These are phyloP conservation scores for Pisolithus marmoratus DNA, from an alignment of 768 basidiomycete species.

Conservation along the genomic window DNA sequence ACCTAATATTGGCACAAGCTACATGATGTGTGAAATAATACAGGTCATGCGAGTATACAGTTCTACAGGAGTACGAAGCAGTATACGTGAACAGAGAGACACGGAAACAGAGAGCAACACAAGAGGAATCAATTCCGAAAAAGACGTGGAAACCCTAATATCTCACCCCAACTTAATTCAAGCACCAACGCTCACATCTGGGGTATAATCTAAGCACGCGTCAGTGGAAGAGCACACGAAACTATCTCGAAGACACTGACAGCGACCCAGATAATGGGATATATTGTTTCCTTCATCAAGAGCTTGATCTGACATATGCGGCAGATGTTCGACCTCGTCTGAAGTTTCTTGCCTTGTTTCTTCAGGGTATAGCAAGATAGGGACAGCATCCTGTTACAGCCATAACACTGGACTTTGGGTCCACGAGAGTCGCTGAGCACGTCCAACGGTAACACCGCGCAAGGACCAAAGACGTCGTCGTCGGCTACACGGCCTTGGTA, in stretches of 20 bases:
- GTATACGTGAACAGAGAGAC: neutral
- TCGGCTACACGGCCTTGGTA: conserved; percentile 23
- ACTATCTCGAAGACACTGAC: conserved; percentile 1
- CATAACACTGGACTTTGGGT: conserved; percentile 17
- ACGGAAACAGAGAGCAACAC: neutral
- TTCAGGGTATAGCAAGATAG: conserved; percentile 19
- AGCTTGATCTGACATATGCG: conserved; percentile 28
- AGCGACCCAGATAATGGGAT: conserved; percentile 18
- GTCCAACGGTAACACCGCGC: conserved; percentile 20
- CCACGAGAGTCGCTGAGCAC: conserved; percentile 22
- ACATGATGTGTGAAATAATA: neutral
- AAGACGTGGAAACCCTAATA: neutral
- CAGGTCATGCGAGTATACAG: neutral
- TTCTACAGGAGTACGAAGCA: neutral
- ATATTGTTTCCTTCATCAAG: conserved; percentile 17
- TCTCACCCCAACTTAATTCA: neutral
- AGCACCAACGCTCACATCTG: neutral
- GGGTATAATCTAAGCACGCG: neutral
- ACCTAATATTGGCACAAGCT: neutral
- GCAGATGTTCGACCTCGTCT: conserved; percentile 19
- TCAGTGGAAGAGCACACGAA: neutral
- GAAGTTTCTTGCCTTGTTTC: conserved; percentile 12
- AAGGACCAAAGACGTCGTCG: conserved; percentile 18
- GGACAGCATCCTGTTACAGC: conserved; percentile 24
- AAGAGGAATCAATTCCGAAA: neutral